Base-by-base conservation (phyloP, 1,284 basidiomycete species). In the Trametes polyzona region DNA sequence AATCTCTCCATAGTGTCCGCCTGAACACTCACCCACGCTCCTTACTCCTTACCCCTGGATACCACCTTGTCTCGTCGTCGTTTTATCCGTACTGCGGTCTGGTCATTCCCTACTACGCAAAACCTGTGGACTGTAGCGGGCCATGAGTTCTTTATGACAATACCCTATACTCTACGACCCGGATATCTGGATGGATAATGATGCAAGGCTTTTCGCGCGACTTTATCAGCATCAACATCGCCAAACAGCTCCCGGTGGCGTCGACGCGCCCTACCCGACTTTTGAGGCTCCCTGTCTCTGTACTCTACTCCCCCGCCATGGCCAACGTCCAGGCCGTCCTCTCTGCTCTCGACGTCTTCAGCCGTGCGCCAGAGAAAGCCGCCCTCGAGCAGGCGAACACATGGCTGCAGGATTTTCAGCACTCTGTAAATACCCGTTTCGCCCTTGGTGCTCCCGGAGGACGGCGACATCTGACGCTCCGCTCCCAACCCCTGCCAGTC, bases 331-430 rank as follows among this genome's bases (percentile, higher is more conserved):
- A 88, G 72, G 81, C 82, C 57, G 76, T 93, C 8, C 74, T 92
- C 64, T 83, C 87, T 62, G 91, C 87, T 23, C 78, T 93, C 62
- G 84, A 86, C 49, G 87, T 93, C 47, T 92, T 93, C 72, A 78
- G 79, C 64, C 81, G 84, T 57, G 86, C 88, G 39, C 92, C 96
- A 27, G 92, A 97, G 79, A 89, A 92, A 65, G 75, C 75, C 14
- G 87, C 92, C 11, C 85, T 98, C 67, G 90, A 92, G 65, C 83
- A 82, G 62, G 95, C 94, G 65, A 96, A 95, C 77, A 79, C 87
- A 65, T 96, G 93, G 93, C 86, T 97, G 60, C 91, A 95, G 78
- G 92, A 95, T 75, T 97, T 96, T 72, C 95, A 97, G 78, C 95
- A 96, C 80, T 94, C 93, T 78, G 94, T 96, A 86, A 87, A 87